Conservation (phyloP, 1,284 basidiomycete genomes). For the Moesziomyces aphidis region DNA sequence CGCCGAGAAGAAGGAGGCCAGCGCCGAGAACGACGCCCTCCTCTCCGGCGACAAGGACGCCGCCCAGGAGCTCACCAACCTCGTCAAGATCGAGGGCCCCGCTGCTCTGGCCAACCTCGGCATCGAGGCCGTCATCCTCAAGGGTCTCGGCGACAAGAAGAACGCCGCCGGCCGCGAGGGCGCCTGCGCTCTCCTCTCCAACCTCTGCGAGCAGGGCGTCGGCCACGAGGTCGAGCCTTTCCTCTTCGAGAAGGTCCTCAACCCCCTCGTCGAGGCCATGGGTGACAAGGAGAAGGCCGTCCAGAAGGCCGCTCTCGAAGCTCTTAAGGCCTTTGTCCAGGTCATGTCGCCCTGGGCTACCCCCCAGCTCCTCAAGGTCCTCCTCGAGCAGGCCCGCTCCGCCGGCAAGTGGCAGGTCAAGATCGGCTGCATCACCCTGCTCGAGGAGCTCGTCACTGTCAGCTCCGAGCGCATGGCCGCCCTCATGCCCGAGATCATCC, state of each 20-base stretch:
- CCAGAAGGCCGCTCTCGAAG: constrained; percentile 84
- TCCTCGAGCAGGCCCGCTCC: constrained; percentile 94
- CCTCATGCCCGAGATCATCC: constrained; percentile 95
- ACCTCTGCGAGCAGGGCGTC: constrained; percentile 80
- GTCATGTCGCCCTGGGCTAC: constrained; percentile 92
- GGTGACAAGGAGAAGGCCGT: constrained; percentile 91
- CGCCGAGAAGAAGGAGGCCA: constrained; percentile 68
- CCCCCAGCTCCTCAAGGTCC: constrained; percentile 83
- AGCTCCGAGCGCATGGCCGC: constrained; percentile 87
- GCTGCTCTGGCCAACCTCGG: constrained; percentile 80
- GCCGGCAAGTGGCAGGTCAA: constrained; percentile 99
- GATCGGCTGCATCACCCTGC: constrained; percentile 83
- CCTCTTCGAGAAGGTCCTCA: constrained; percentile 87
- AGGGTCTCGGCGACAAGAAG: constrained; percentile 76
- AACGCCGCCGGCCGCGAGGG: constrained; percentile 81
- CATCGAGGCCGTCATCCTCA: constrained; percentile 83
- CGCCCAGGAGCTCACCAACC: constrained; percentile 69
- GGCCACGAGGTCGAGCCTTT: constrained; percentile 88
- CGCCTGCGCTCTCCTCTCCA: constrained; percentile 74
- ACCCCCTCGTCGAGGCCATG: constrained; percentile 87
- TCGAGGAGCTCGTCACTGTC: constrained; percentile 89
- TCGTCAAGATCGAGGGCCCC: constrained; percentile 78
- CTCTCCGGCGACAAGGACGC: constrained; percentile 69
- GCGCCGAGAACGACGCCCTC: constrained; percentile 68
- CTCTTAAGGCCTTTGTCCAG: constrained; percentile 82